Evolutionary conservation across 2,329 filamentous ascomycete species (phyloP).

Genomic region (Cyanodermella asteris): DNA sequence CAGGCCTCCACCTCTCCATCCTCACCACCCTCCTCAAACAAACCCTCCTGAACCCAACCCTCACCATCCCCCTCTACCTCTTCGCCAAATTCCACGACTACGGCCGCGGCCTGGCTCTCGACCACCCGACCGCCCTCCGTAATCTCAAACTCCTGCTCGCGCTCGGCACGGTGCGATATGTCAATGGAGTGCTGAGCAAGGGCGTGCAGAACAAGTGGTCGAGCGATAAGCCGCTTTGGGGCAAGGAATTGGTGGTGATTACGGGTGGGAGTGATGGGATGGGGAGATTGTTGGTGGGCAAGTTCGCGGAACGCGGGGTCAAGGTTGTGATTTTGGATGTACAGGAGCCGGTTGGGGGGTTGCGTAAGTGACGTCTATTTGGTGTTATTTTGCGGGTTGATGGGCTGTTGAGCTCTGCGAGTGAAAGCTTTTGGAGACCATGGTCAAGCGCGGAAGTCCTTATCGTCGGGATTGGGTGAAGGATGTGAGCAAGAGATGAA

Average conservation of each 20-base stretch:
- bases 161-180: conserved; percentile 26
- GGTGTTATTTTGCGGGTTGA: no score
- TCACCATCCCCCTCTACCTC: conserved; percentile 42
- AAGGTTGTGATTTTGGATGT: conserved; percentile 54
- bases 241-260: conserved; percentile 46
- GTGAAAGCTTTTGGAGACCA: no score
- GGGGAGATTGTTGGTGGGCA: conserved; percentile 40
- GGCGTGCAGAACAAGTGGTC: conserved; percentile 24
- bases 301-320: conserved; percentile 41
- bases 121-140: conserved; percentile 29
- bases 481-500: no score
- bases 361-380: no score
- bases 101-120: conserved; percentile 31
- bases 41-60: conserved; percentile 41
- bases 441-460: no score
- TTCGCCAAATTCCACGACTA: conserved; percentile 40
- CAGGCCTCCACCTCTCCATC: conserved; percentile 36
- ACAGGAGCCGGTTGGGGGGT: no score
- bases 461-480: no score
- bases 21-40: conserved; percentile 33
- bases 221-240: conserved; percentile 27
- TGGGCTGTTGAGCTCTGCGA: no score
- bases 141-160: conserved; percentile 31
- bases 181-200: conserved; percentile 30
- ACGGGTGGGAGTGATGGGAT: conserved; percentile 59